Conservation (phyloP, 1,284 basidiomycete genomes). For the Singerocomus inundabilis region DNA sequence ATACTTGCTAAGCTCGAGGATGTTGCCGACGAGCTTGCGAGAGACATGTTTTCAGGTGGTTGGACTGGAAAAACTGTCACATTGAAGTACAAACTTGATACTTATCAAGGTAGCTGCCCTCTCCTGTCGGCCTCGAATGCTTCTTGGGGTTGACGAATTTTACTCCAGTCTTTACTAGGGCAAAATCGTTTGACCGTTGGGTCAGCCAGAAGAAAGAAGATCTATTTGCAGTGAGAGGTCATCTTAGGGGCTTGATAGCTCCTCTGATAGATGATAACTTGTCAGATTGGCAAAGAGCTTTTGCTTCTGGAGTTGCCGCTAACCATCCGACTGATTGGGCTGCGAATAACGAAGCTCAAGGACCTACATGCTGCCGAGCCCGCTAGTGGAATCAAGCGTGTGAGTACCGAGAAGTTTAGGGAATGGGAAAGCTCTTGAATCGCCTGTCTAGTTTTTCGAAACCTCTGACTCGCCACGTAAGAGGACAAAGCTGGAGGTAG, state of each 20-base stretch:
- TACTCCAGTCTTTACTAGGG: constrained; percentile 71
- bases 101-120: constrained; percentile 66
- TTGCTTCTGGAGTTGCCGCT: constrained; percentile 77
- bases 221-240: constrained; percentile 61
- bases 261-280: constrained; percentile 3
- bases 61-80: constrained; percentile 80
- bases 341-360: constrained; percentile 82
- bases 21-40: constrained; percentile 76
- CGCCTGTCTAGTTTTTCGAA: constrained; percentile 54
- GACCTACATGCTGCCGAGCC: constrained; percentile 61
- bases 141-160: constrained; percentile 3
- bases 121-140: background rate
- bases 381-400: constrained; percentile 59
- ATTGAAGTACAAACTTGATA: constrained; percentile 78
- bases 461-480: constrained; percentile 40
- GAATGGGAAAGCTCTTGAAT: background rate
- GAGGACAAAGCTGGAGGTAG: constrained; percentile 34
- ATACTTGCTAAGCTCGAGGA: constrained; percentile 78
- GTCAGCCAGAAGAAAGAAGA: constrained; percentile 74
- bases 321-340: constrained; percentile 75
- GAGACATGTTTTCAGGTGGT: constrained; percentile 68
- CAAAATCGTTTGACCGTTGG: constrained; percentile 75
- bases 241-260: background rate
- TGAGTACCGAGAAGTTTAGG: constrained; percentile 33
- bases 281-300: constrained; percentile 78